These are phyloP conservation scores for Podaxis rugospora DNA, from an alignment of 768 basidiomycete species.

Conservation along the genomic window DNA sequence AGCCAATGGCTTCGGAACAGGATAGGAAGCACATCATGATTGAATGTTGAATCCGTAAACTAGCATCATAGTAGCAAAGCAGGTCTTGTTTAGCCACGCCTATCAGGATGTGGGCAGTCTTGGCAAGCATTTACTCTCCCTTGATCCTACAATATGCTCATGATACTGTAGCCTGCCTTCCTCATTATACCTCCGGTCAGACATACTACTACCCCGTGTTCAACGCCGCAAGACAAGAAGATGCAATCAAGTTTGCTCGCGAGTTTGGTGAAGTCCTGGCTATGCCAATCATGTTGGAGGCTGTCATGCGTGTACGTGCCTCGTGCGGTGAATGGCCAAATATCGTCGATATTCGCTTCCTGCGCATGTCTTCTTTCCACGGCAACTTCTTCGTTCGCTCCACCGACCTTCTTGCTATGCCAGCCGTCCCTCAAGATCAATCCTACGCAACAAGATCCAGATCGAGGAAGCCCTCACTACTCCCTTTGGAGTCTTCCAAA, in stretches of 20 bases:
- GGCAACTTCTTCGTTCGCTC: constrained; percentile 99
- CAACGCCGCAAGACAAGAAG: constrained; percentile 90
- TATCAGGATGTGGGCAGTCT: constrained; percentile 97
- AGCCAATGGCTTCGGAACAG: background rate
- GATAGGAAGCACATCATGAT: no score
- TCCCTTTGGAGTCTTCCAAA: constrained; percentile 92
- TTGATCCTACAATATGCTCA: background rate
- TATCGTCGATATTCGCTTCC: background rate
- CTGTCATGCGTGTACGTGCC: constrained; percentile 97
- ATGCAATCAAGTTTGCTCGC: constrained; percentile 97
- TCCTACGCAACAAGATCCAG: constrained; percentile 91
- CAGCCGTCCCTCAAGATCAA: constrained; percentile 94
- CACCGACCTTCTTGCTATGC: constrained; percentile 93
- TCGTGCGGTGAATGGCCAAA: constrained; percentile 63
- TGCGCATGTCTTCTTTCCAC: constrained; percentile 97
- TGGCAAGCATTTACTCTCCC: constrained; percentile 38
- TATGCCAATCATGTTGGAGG: constrained; percentile 93
- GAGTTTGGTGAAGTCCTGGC: constrained; percentile 93
- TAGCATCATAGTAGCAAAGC: no score
- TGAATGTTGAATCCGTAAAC: no score
- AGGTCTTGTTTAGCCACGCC: constrained; percentile 73
- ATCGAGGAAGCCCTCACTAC: constrained; percentile 91
- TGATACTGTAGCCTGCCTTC: constrained; percentile 32
- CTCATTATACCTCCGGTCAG: constrained; percentile 96
- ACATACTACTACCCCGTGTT: constrained; percentile 99